Evolutionary conservation across 495 filamentous ascomycete species (phyloP), one percentile per base, ranked within the genome.

Genomic region (Podospora fimiseda): DNA sequence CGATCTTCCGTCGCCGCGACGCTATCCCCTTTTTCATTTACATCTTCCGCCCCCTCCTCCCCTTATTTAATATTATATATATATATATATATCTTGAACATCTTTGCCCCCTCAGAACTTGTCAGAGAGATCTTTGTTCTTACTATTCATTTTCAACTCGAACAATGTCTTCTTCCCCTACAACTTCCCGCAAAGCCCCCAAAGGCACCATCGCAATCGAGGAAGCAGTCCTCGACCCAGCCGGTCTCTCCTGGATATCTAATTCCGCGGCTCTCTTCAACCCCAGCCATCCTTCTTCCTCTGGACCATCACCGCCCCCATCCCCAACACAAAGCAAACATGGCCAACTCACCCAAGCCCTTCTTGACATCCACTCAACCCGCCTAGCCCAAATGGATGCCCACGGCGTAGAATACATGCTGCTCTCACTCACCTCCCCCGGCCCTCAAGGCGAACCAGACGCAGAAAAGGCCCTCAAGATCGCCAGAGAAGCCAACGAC

Each of bases 371-470:
- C 55, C 74, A 74, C 54, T 58, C 66, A 13, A 62, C 72, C 21
- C 78, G 80, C 3, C 63, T 82, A 4, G 61, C 75, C 18, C 63
- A 75, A 33, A 79, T 77, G 65, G 76, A 81, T 58, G 76, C 73
- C 53, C 65, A 83, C 56, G 81, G 80, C 27, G 77, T 86, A 18
- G 82, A 78, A 45, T 79, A 80, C 60, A 81, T 77, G 56, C 77
- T 84, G 24, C 70, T 83, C 5, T 80, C 75, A 0, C 73, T 81
- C 23, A 72, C 70, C 4, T 77, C 77, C 0, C 78, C 81, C 0
- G 81, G 82, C 19, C 69, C 77, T 0, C 82, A 86, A 56, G 82
- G 80, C 58, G 74, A 80, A 43, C 70, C 70, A 5, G 64, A 72
- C 50, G 52, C 57, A 0, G 53, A 16, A 3, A 66, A 64, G 15